A percentile compares a stretch with the other conserved stretches of the same genome.
These are phyloP conservation scores for Musa itinerans DNA, from an alignment of 176 grass and related monocot genomes.

Conservation along the genomic window DNA sequence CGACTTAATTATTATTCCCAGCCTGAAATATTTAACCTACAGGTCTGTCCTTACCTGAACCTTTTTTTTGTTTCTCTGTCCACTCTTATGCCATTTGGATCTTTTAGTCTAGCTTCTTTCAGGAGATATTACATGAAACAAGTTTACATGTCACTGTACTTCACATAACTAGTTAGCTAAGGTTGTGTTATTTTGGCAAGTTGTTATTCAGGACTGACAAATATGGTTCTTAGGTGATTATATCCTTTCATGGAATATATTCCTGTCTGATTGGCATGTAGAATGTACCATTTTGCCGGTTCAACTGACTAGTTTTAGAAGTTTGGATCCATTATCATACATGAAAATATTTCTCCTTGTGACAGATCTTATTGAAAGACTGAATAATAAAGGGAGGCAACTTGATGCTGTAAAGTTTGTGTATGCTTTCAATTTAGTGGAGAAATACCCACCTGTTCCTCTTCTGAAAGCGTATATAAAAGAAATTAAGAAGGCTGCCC, in stretches of 20 bases:
- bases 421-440: conserved; percentile 40
- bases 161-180: too few relatives aligned
- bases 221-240: too few relatives aligned
- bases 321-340: not conserved
- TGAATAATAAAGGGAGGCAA: conserved; percentile 45
- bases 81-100: too few relatives aligned
- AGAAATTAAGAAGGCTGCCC: conserved; percentile 41
- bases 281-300: not conserved
- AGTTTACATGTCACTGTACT: too few relatives aligned
- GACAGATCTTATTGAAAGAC: conserved; percentile 43
- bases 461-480: conserved; percentile 41
- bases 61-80: too few relatives aligned
- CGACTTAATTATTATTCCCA: too few relatives aligned
- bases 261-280: not conserved
- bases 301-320: not conserved
- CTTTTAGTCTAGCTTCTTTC: too few relatives aligned
- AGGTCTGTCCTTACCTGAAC: too few relatives aligned
- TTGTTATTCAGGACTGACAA: too few relatives aligned
- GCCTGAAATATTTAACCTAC: too few relatives aligned
- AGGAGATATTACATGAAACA: too few relatives aligned
- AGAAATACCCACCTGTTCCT: conserved; percentile 40
- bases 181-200: too few relatives aligned
- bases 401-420: conserved; percentile 51
- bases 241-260: not conserved
- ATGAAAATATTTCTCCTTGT: conserved; percentile 20